Percentiles rank a stretch among this genome's conserved stretches.
Conservation (phyloP, 768 basidiomycete genomes). For the Boletus subparvulus region DNA sequence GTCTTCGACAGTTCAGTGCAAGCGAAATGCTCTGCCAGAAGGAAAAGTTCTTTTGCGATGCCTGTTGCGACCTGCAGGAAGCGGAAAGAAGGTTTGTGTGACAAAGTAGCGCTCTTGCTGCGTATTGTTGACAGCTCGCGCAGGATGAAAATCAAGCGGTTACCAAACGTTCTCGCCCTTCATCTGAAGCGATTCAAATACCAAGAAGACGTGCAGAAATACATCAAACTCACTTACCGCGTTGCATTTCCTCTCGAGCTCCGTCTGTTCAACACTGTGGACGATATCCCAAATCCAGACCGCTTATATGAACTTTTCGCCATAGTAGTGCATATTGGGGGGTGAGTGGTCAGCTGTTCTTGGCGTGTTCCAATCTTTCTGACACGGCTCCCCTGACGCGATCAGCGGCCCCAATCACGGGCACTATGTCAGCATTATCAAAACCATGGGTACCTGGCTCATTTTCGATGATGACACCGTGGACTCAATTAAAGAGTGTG, state of each 20-base stretch:
- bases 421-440: conserved; percentile 95
- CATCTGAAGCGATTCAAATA: conserved; percentile 99
- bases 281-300: conserved; percentile 89
- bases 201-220: conserved; percentile 85
- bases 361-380: conserved; percentile 5
- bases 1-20: conserved; percentile 93
- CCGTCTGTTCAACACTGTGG: conserved; percentile 94
- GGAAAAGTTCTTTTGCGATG: conserved; percentile 99
- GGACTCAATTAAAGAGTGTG: conserved; percentile 80
- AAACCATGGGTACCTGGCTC: conserved; percentile 81
- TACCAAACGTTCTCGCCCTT: conserved; percentile 92
- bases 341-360: conserved; percentile 55
- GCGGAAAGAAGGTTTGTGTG: conserved; percentile 84
- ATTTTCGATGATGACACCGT: conserved; percentile 97
- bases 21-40: conserved; percentile 97
- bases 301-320: conserved; percentile 92
- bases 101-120: background rate
- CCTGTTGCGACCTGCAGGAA: conserved; percentile 94
- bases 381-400: conserved; percentile 12
- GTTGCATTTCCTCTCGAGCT: conserved; percentile 96
- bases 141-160: conserved; percentile 98
- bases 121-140: conserved; percentile 7
- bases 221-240: conserved; percentile 94
- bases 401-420: conserved; percentile 95
- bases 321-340: conserved; percentile 98